Evolutionary conservation across 2,329 filamentous ascomycete species (phyloP).

Genomic region (Diaporthe citri): DNA sequence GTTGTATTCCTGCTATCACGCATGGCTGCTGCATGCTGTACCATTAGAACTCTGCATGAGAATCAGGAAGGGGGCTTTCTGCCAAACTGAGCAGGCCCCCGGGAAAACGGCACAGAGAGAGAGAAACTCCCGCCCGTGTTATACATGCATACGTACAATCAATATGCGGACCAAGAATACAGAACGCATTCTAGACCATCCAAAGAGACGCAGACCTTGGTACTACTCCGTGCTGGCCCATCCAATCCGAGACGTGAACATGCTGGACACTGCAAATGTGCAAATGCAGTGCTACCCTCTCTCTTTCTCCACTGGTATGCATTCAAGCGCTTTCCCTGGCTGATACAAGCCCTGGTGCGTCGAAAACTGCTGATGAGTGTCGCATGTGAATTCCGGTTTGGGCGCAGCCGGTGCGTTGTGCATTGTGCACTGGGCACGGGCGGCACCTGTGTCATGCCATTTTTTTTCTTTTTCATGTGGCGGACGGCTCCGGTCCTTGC

Average conservation of each 20-base stretch:
- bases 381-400: slow-evolving; percentile 23
- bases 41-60: slow-evolving; percentile 23
- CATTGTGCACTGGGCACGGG: slow-evolving; percentile 19
- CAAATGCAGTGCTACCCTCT: slow-evolving; percentile 4
- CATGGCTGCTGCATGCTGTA: slow-evolving; percentile 31
- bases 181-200: slow-evolving; percentile 28
- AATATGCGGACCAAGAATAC: slow-evolving; percentile 15
- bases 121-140: neutral
- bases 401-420: neutral
- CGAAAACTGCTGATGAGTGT: slow-evolving; percentile 17
- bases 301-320: neutral
- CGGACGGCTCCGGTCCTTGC: slow-evolving; percentile 25
- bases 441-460: slow-evolving; percentile 20
- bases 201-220: neutral
- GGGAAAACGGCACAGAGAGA: neutral
- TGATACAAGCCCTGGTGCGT: slow-evolving; percentile 3
- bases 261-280: neutral
- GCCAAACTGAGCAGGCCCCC: neutral
- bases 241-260: slow-evolving; percentile 10
- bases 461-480: neutral
- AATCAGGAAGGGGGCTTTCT: neutral
- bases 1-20: slow-evolving; percentile 19
- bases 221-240: neutral
- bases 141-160: neutral
- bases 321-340: neutral